Evolutionary conservation across 1,139 yeast species (phyloP), one percentile per base, ranked within the genome.

Genomic region (Candida dubliniensis): DNA sequence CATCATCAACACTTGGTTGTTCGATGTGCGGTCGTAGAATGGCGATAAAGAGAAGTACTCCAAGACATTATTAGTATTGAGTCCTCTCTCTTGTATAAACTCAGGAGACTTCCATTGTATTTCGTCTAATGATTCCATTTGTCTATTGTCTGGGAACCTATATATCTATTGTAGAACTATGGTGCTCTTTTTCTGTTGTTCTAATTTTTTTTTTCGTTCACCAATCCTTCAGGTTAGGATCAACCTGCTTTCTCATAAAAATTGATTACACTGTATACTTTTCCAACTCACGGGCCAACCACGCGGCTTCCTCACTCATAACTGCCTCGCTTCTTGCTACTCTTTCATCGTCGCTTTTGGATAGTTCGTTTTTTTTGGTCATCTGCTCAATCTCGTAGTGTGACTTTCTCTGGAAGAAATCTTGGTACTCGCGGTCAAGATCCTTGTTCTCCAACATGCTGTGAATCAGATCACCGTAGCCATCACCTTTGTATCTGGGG

Each of bases 91-190:
- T 61, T 89, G 96, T 52, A 93, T 89, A 91, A 96, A 93, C 63
- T 93, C 99, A 0, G 99, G 99, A 6, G 95, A 86, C 53, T 91
- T 82, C 99, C 99, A 93, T 63, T 91, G 98, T 41, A 93, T 76
- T 60, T 93, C 98, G 60, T 91, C 97, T 40, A 89, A 69, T 8
- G 77, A 69, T 39, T 54, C 57, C 38, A 50, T 18, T 49, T 31
- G 38, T 31, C 14, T 31, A 23, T 18, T 23, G 23, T 33, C 10
- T 11, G 15, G 15, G 18, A 18, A 10, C 1, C 23, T 12, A 31
- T 31, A 13, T 31, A n/a, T 12, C 14, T 31, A 31, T 8, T n/a
- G n/a, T n/a, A n/a, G n/a, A n/a, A 11, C 9, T 12, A 4, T 11
- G 9, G 13, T 11, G 13, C 11, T 31, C 4, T 4, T 31, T n/a